A percentile compares a stretch with the other conserved stretches of the same genome.
Evolutionary conservation across 2,329 filamentous ascomycete species (phyloP).

Genomic region (Pseudocercospora pini-densiflorae): DNA sequence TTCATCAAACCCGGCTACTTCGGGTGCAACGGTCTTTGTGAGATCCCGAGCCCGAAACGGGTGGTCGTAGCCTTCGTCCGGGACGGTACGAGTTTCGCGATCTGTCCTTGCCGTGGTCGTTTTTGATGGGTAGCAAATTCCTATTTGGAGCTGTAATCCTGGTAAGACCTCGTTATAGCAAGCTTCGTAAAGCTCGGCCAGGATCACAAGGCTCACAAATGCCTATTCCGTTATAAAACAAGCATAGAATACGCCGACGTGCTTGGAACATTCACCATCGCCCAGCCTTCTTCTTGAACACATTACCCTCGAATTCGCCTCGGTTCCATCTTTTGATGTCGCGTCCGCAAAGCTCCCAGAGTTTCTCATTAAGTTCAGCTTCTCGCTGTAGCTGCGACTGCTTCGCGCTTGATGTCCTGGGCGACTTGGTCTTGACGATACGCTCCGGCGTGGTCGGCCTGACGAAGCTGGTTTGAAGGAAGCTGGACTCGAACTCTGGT

Average conservation of each 20-base stretch:
- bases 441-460: constrained; percentile 14
- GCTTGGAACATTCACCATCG: constrained; percentile 33
- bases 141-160: background rate
- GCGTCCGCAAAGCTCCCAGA: constrained; percentile 40
- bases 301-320: constrained; percentile 40
- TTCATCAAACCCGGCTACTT: too few relatives aligned
- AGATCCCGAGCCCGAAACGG: too few relatives aligned
- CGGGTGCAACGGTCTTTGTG: too few relatives aligned
- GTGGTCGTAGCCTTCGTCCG: too few relatives aligned
- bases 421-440: constrained; percentile 22
- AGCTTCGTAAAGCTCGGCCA: background rate
- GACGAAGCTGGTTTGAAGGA: constrained; percentile 16
- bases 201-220: background rate
- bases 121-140: background rate
- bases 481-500: constrained; percentile 16
- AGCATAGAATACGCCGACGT: background rate
- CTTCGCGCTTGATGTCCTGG: constrained; percentile 19
- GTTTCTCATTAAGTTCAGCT: constrained; percentile 30
- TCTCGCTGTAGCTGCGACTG: constrained; percentile 19
- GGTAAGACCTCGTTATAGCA: background rate
- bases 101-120: background rate
- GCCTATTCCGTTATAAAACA: background rate
- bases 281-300: constrained; percentile 35
- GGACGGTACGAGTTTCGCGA: background rate
- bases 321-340: constrained; percentile 42